Conservation (phyloP, 768 basidiomycete genomes). For the Boletus reticuloceps region DNA sequence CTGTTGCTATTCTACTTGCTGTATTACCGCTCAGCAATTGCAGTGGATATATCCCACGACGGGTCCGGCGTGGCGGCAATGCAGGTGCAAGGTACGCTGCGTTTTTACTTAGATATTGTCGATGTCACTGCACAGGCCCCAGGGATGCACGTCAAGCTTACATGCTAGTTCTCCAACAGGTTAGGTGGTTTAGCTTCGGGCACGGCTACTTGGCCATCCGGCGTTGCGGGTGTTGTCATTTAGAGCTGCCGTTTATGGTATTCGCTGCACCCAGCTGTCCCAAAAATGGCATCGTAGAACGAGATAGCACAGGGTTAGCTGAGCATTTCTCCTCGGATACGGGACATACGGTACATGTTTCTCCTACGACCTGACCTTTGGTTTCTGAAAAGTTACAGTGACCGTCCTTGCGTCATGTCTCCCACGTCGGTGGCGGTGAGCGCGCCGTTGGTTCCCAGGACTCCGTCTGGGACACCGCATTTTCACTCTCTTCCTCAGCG, state of each 20-base stretch:
- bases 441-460: conserved; percentile 28
- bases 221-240: neutral
- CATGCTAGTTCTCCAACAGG: conserved; percentile 4
- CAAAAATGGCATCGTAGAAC: neutral
- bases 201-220: conserved; percentile 23
- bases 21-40: conserved; percentile 7
- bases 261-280: neutral
- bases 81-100: conserved; percentile 16
- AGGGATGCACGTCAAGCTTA: conserved; percentile 4
- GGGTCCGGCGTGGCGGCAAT: conserved; percentile 14
- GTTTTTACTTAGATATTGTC: conserved; percentile 5
- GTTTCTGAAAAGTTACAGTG: conserved; percentile 8
- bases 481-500: conserved; percentile 24
- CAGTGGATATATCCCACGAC: conserved; percentile 3
- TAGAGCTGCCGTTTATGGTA: neutral
- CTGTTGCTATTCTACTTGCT: conserved; percentile 1
- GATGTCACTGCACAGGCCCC: conserved; percentile 19
- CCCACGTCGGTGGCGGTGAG: conserved; percentile 31
- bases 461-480: conserved; percentile 30
- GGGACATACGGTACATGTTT: conserved; percentile 9
- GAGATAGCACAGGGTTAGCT: conserved; percentile 26
- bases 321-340: conserved; percentile 19
- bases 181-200: conserved; percentile 11
- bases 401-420: conserved; percentile 24
- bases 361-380: conserved; percentile 8